A percentile compares a stretch with the other conserved stretches of the same genome.
Conservation (phyloP, 1,284 basidiomycete species). For the Ustilago sp. region DNA sequence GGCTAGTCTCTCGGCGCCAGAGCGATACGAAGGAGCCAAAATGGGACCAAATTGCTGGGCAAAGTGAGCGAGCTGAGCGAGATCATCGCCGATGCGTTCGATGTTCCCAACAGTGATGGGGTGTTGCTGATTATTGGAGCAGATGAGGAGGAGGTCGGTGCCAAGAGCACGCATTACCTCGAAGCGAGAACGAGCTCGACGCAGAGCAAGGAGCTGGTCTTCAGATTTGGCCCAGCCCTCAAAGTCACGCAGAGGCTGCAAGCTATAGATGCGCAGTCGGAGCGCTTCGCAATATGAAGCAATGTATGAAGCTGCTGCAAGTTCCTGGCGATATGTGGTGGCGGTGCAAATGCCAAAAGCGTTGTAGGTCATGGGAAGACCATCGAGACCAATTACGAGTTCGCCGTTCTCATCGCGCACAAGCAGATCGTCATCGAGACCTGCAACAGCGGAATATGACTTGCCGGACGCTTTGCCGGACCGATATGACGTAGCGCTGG, state of each 20-base stretch:
- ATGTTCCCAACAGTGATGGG: conserved; percentile 57
- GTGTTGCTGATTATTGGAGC: conserved; percentile 60
- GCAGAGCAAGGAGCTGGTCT: conserved; percentile 37
- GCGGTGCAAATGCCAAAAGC: conserved; percentile 50
- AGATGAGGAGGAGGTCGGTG: conserved; percentile 58
- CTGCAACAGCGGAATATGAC: conserved; percentile 11
- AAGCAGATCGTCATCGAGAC: conserved; percentile 67
- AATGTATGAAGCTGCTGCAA: conserved; percentile 64
- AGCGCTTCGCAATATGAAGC: conserved; percentile 49
- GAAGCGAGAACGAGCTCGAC: conserved; percentile 48
- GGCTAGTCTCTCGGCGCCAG: conserved; percentile 15
- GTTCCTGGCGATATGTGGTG: conserved; percentile 34
- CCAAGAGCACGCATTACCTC: conserved; percentile 59
- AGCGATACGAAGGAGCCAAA: not conserved
- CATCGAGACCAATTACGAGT: conserved; percentile 72
- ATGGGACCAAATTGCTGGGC: conserved; percentile 41
- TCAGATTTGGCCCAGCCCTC: conserved; percentile 61
- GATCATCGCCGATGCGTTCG: conserved; percentile 58
- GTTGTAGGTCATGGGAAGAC: conserved; percentile 52
- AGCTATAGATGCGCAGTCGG: conserved; percentile 65
- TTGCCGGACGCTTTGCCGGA: not conserved
- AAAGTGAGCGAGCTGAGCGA: conserved; percentile 49
- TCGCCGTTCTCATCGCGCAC: conserved; percentile 73
- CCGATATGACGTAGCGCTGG: conserved; percentile 43
- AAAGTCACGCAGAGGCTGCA: conserved; percentile 70